phyloP scores from a whole-genome alignment of 1,139 yeast genomes.

The Kodamaea arcana region DNA sequence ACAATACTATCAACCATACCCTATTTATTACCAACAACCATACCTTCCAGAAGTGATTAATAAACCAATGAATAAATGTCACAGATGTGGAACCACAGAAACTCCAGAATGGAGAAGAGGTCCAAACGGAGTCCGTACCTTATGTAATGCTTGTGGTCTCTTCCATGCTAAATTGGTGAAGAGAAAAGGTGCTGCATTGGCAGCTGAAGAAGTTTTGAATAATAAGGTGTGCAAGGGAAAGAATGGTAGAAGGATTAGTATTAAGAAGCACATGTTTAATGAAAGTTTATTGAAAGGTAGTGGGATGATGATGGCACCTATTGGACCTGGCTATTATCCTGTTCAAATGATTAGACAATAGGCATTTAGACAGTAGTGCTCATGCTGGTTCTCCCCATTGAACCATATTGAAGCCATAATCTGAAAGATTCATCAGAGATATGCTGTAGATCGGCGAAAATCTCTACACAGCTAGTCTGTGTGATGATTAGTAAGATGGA shows the following conservation, averaged over 20 bases:
- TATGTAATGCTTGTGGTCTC: slow-evolving; percentile 57
- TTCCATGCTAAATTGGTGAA: slow-evolving; percentile 73
- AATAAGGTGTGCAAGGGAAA: slow-evolving; percentile 46
- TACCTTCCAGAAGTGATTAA: slow-evolving; percentile 33
- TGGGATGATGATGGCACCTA: slow-evolving; percentile 1
- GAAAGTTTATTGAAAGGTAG: slow-evolving; percentile 13
- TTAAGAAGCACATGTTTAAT: slow-evolving; percentile 27
- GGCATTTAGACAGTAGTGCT: too few relatives aligned
- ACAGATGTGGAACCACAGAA: slow-evolving; percentile 62
- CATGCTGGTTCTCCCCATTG: too few relatives aligned
- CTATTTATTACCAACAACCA: slow-evolving; percentile 10
- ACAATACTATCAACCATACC: background rate
- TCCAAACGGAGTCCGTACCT: slow-evolving; percentile 23
- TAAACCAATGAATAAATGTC: slow-evolving; percentile 45
- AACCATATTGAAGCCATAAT: too few relatives aligned
- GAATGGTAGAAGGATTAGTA: slow-evolving; percentile 41
- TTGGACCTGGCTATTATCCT: background rate
- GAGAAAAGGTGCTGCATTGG: slow-evolving; percentile 61
- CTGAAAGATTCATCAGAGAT: too few relatives aligned
- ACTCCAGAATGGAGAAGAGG: slow-evolving; percentile 32
- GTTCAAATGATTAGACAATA: background rate
- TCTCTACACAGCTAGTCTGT: too few relatives aligned
- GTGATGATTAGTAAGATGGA: too few relatives aligned
- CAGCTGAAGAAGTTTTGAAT: slow-evolving; percentile 49
- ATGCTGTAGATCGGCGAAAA: too few relatives aligned